Base-by-base conservation (phyloP, 2,329 filamentous ascomycete genomes). In the Decorospora gaudefroyi region DNA sequence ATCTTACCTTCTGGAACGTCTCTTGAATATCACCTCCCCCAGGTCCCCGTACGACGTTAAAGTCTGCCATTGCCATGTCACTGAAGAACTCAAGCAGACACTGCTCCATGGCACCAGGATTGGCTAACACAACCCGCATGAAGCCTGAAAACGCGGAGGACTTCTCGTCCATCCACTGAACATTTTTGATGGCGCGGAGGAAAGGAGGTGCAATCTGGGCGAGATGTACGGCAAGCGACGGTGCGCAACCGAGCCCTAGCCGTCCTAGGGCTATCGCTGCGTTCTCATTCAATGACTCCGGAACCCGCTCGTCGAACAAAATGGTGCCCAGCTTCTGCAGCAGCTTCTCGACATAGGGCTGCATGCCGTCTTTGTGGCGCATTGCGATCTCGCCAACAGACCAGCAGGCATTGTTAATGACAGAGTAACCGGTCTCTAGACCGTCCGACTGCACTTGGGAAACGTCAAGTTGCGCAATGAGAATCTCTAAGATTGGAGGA, bases 391-490 rank as follows among this genome's bases (percentile, higher is more conserved):
- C 93, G 28, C 93, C 93, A 16, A 85, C 85, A 5, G 91, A 95
- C 93, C 93, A 99, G 74, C 92, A 97, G 15, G 93, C 92, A 67
- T 99, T 99, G 79, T 97, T 99, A 47, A 97, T 85, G 19, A 97
- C 91, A 48, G 90, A 90, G 69, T 96, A 96, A 10, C 85, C 86
- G 12, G 83, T 87, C 53, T 95, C 89, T 32, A 90, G 84, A 49
- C 90, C 87, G 58, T 95, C 89, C 49, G 91, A 81, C 42, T 78
- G 79, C 49, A 90, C 86, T 55, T 73, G 64, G 10, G 57, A 62
- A 25, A 96, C 76, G 55, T 97, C 91, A 18, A 99, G 82, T 67
- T 97, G 91, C 60, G 84, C 83, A 53, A 96, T 81, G n/a, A 96
- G 75, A 34, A 92, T 84, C 0, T 89, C 87, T 65, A 97, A 75